Evolutionary conservation across 805 yeast genomes (phyloP).

Genomic region (Metschnikowia santaceciliae): DNA sequence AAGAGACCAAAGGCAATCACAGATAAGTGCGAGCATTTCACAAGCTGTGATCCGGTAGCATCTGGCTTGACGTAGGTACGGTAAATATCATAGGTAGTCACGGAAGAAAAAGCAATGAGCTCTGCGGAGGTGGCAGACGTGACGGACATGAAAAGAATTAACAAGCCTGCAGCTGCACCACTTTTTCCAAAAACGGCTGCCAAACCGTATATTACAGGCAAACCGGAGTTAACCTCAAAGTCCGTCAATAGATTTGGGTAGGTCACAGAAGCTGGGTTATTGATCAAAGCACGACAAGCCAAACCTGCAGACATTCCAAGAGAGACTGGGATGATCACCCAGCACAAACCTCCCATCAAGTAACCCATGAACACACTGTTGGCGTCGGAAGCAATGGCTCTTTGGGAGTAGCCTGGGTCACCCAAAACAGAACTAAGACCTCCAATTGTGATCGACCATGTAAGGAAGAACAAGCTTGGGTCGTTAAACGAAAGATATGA

Average conservation of each 20-base stretch:
- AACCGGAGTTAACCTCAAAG: constrained; percentile 20
- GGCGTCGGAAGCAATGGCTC: constrained; percentile 44
- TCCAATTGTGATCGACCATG: constrained; percentile 13
- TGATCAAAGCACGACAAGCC: constrained; percentile 32
- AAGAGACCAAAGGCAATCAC: constrained; percentile 42
- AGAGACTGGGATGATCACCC: constrained; percentile 43
- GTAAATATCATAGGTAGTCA: constrained; percentile 38
- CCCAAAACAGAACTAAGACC: constrained; percentile 22
- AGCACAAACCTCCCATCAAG: constrained; percentile 43
- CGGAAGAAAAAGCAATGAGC: constrained; percentile 38
- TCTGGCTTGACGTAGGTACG: constrained; percentile 36
- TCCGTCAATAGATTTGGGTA: constrained; percentile 6
- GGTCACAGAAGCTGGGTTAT: constrained; percentile 17
- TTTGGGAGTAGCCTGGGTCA: constrained; percentile 24
- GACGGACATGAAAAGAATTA: constrained; percentile 41
- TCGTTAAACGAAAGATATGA: constrained; percentile 14
- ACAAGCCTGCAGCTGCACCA: constrained; percentile 39
- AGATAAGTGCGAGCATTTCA: constrained; percentile 29
- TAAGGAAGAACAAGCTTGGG: constrained; percentile 16
- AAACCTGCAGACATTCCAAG: constrained; percentile 29
- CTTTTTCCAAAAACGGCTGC: constrained; percentile 34
- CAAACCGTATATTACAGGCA: constrained; percentile 34
- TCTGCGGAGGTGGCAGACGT: constrained; percentile 44
- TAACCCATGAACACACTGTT: constrained; percentile 41
- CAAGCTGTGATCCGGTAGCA: constrained; percentile 36